phyloP scores from a whole-genome alignment of 305 asterid species.

The Fraxinus angustifolia region DNA sequence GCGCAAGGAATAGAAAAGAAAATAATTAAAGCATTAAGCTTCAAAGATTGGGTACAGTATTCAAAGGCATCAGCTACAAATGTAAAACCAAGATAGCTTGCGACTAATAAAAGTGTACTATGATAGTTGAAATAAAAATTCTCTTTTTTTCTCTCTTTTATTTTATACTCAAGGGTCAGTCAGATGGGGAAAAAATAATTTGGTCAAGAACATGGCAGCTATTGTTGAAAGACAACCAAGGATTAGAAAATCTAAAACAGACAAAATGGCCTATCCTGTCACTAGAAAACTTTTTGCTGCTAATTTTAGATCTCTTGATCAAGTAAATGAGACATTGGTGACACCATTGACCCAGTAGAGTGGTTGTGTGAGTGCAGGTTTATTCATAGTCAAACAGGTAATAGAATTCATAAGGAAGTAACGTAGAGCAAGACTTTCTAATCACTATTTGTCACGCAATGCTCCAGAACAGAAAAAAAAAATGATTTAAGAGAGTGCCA shows the following conservation, averaged over 20 bases:
- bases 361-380: background rate
- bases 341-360: constrained; percentile 10
- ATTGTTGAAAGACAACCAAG: constrained; percentile 4
- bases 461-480: background rate
- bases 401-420: constrained; percentile 7
- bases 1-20: background rate
- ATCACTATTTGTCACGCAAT: constrained; percentile 1
- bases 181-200: background rate
- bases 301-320: background rate
- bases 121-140: constrained; percentile 10
- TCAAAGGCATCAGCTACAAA: background rate
- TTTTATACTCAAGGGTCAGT: background rate
- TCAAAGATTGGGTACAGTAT: background rate
- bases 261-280: background rate
- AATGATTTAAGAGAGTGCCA: constrained; percentile 10
- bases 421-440: background rate
- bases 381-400: constrained; percentile 2
- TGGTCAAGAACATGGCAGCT: constrained; percentile 8
- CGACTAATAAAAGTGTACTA: background rate
- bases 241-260: background rate
- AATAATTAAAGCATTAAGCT: background rate
- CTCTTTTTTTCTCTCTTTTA: background rate
- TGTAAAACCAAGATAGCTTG: background rate
- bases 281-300: background rate
- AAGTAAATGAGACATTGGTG: constrained; percentile 6